Conservation (phyloP, 306 rosid species). For the Begonia peltatifolia region DNA sequence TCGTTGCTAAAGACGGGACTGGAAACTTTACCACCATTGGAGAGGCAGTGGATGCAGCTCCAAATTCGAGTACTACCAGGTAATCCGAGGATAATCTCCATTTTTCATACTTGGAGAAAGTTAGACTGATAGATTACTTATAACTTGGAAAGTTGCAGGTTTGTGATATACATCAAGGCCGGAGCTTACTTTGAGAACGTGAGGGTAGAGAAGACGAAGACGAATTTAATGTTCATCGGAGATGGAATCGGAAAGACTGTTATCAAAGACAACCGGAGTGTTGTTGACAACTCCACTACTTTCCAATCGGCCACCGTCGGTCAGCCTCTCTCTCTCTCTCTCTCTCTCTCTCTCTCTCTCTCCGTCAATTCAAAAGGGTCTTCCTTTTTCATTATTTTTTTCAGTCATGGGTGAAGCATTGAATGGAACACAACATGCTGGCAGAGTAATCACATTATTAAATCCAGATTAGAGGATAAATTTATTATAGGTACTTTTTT, state of each 20-base stretch:
- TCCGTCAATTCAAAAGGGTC: no score
- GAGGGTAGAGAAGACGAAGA: slow-evolving; percentile 53
- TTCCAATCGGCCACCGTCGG: slow-evolving; percentile 85
- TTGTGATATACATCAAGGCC: slow-evolving; percentile 57
- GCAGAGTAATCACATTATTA: no score
- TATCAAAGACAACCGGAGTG: slow-evolving; percentile 65
- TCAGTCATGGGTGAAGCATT: not conserved
- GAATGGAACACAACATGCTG: no score
- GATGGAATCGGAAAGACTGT: slow-evolving; percentile 76
- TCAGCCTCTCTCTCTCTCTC: slow-evolving; percentile 14
- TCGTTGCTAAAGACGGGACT: slow-evolving; percentile 74
- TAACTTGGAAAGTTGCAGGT: slow-evolving; percentile 19
- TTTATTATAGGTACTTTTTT: no score
- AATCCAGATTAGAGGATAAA: no score
- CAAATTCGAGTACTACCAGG: slow-evolving; percentile 75
- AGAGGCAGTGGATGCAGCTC: slow-evolving; percentile 66
- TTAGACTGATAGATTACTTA: no score
- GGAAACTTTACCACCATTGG: slow-evolving; percentile 59
- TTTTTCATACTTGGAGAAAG: no score
- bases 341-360: not conserved
- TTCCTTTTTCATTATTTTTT: not conserved
- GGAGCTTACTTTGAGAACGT: slow-evolving; percentile 86
- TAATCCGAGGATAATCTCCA: not conserved
- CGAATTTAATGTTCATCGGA: slow-evolving; percentile 62
- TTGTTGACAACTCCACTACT: slow-evolving; percentile 80